These are phyloP conservation scores for Syzygium aromaticum DNA, from an alignment of 345 rosid species.

Conservation along the genomic window DNA sequence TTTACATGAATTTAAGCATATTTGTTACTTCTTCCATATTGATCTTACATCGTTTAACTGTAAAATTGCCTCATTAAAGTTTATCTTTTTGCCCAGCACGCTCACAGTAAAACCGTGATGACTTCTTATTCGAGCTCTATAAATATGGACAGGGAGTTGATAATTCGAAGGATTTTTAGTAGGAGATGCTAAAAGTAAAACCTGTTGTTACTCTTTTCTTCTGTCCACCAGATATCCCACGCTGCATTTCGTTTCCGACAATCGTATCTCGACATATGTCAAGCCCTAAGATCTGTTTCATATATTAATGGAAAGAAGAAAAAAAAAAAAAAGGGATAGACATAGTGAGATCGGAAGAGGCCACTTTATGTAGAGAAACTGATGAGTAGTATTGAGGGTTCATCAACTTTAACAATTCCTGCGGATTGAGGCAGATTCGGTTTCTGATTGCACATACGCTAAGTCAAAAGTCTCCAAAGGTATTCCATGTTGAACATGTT, in stretches of 20 bases:
- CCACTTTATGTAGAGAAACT: no score
- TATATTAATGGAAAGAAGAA: background rate
- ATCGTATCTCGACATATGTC: slow-evolving; percentile 55
- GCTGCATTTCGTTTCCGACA: slow-evolving; percentile 66
- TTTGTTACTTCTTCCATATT: background rate
- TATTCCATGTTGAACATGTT: no score
- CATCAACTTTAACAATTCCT: no score
- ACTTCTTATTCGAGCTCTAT: background rate
- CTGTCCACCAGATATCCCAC: slow-evolving; percentile 90
- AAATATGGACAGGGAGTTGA: background rate
- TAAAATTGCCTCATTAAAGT: no score
- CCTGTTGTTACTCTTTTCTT: slow-evolving; percentile 93
- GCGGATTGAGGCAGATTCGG: no score
- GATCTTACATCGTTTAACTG: background rate
- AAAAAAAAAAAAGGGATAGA: no score
- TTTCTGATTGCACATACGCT: no score
- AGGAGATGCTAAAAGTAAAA: background rate
- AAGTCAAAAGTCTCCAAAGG: no score
- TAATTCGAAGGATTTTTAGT: background rate
- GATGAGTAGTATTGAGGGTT: no score
- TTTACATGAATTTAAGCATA: background rate
- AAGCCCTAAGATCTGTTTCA: background rate
- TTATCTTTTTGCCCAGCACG: background rate
- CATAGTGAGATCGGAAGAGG: no score
- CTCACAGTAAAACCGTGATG: background rate